These are phyloP conservation scores for Guadua angustifolia DNA, from an alignment of 176 grass and related monocot genomes.

Conservation along the genomic window DNA sequence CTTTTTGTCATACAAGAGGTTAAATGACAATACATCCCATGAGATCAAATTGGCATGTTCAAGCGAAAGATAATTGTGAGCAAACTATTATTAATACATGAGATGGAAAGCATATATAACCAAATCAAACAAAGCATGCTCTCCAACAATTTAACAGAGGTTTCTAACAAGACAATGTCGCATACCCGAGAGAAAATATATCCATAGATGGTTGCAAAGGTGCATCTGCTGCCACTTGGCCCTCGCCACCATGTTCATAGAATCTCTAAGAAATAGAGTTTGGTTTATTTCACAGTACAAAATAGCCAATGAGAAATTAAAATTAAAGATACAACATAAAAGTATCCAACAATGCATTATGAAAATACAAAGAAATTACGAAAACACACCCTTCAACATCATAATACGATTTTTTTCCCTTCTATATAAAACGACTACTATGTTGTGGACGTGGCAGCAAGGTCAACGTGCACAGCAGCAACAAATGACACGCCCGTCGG, in stretches of 20 bases:
- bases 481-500: not conserved
- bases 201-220: conserved; percentile 85
- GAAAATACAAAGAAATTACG: not conserved
- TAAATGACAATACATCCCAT: too few species aligned
- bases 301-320: conserved; percentile 28
- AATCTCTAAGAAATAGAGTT: conserved; percentile 68
- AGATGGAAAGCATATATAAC: too few species aligned
- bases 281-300: conserved; percentile 31
- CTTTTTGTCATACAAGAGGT: too few species aligned
- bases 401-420: not conserved
- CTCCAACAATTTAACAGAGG: too few species aligned
- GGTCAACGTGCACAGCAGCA: not conserved
- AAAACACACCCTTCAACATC: conserved; percentile 5
- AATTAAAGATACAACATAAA: conserved; percentile 38
- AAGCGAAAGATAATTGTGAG: too few species aligned
- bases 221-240: conserved; percentile 68
- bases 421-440: conserved; percentile 7
- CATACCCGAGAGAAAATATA: too few species aligned
- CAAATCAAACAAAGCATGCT: too few species aligned
- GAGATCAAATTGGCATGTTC: too few species aligned
- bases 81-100: too few species aligned
- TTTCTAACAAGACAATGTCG: too few species aligned
- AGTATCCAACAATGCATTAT: not conserved
- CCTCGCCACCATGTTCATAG: conserved; percentile 84
- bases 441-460: not conserved